Percentiles rank a stretch among this genome's conserved stretches.
These are phyloP conservation scores for Curvularia verruculosa DNA, from an alignment of 2,329 filamentous ascomycete species.

Conservation along the genomic window DNA sequence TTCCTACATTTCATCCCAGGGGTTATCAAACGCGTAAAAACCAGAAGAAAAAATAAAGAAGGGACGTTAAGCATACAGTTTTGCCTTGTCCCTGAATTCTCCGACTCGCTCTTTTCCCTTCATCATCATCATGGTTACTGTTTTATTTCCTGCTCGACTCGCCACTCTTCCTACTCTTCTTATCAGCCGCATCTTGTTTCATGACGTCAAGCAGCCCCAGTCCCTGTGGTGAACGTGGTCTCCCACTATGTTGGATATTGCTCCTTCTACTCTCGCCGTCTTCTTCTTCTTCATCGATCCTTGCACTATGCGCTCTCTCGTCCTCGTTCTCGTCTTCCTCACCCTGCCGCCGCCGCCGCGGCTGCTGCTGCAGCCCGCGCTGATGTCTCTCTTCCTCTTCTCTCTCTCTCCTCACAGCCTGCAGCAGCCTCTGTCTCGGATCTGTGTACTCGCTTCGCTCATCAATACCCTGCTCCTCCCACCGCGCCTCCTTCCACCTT, in stretches of 20 bases:
- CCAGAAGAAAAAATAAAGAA: too few species aligned
- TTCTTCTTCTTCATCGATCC: background rate
- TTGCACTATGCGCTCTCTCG: background rate
- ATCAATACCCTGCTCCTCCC: background rate
- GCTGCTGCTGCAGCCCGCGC: too few species aligned
- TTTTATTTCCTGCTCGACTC: too few species aligned
- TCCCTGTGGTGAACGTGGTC: background rate
- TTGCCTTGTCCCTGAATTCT: too few species aligned
- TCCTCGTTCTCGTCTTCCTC: background rate
- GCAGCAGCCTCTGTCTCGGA: background rate
- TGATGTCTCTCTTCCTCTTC: background rate
- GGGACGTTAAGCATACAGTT: too few species aligned
- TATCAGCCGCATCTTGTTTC: background rate
- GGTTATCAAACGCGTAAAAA: too few species aligned
- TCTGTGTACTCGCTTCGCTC: background rate
- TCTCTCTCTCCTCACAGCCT: background rate
- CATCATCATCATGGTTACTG: too few species aligned
- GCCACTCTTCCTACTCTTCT: background rate
- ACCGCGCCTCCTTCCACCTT: background rate
- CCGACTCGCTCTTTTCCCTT: too few species aligned
- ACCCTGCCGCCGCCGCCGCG: background rate
- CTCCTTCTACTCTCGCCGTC: background rate
- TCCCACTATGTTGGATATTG: too few species aligned
- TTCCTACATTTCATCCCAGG: too few species aligned
- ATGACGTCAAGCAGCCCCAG: constrained; percentile 3